Evolutionary conservation across 495 filamentous ascomycete genomes (phyloP).

Genomic region (Penicillium dipodomyicola): DNA sequence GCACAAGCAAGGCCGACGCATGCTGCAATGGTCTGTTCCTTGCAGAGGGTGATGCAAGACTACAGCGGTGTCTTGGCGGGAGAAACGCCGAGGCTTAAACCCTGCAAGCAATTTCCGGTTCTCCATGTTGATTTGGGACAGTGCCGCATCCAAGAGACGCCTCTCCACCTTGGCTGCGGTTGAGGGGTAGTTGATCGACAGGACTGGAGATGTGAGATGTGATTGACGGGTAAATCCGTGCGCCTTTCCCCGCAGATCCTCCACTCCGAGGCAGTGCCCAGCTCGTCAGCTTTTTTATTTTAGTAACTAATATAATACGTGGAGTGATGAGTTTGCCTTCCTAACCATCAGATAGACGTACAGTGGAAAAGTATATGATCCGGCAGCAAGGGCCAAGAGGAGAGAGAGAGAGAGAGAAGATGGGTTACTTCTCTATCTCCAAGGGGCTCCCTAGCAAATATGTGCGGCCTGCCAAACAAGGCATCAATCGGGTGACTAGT

Average conservation of each 20-base stretch:
- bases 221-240: slow-evolving; percentile 25
- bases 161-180: slow-evolving; percentile 8
- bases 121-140: not conserved
- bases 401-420: too few species aligned
- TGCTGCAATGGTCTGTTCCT: slow-evolving; percentile 1
- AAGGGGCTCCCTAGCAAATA: too few species aligned
- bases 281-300: too few species aligned
- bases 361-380: too few species aligned
- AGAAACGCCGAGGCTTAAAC: not conserved
- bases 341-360: too few species aligned
- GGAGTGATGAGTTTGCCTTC: too few species aligned
- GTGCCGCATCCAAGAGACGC: not conserved
- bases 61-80: not conserved
- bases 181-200: not conserved
- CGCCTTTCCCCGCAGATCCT: slow-evolving; percentile 19
- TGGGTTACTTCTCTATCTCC: too few species aligned
- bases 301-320: too few species aligned
- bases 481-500: too few species aligned
- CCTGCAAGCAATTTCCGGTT: not conserved
- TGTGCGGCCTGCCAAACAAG: too few species aligned
- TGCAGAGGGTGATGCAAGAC: not conserved
- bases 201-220: slow-evolving; percentile 6
- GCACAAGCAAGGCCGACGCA: slow-evolving; percentile 10
- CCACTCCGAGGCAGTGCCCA: slow-evolving; percentile 6
- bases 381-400: too few species aligned